phyloP scores from a whole-genome alignment of 2,329 filamentous ascomycete genomes.

The Aspergillus spinulosporus region DNA sequence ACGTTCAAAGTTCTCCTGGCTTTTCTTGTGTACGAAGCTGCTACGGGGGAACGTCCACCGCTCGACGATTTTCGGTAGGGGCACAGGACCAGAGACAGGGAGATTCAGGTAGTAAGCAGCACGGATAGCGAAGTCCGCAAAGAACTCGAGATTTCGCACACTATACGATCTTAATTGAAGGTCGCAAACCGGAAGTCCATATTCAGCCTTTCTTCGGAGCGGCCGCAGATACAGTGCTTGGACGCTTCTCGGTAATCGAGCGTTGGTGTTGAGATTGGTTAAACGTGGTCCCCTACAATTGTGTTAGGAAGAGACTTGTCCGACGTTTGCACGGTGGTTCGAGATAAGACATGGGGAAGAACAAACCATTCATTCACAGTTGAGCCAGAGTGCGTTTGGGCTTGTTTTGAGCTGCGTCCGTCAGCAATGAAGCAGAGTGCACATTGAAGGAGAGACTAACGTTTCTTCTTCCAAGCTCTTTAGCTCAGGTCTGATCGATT shows the following conservation, averaged over 20 bases:
- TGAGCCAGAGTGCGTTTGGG: background rate
- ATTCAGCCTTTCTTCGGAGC: conserved; percentile 69
- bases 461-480: background rate
- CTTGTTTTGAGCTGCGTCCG: background rate
- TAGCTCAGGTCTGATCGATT: background rate
- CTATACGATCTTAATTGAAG: conserved; percentile 91
- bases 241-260: conserved; percentile 72
- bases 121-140: conserved; percentile 88
- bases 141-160: conserved; percentile 87
- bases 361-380: conserved; percentile 6
- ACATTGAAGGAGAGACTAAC: background rate
- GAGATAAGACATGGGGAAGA: background rate
- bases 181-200: conserved; percentile 82
- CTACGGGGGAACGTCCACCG: conserved; percentile 89
- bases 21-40: conserved; percentile 96
- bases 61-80: conserved; percentile 81
- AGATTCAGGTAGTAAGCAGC: conserved; percentile 92
- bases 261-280: conserved; percentile 33
- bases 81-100: conserved; percentile 79
- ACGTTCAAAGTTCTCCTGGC: conserved; percentile 95
- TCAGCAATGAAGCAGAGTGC: background rate
- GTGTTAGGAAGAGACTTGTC: conserved; percentile 3
- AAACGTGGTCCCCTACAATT: conserved; percentile 38
- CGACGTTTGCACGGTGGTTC: too few species aligned
- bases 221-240: conserved; percentile 85